Conservation (phyloP, 2,329 filamentous ascomycete genomes). For the Biscogniauxia marginata region DNA sequence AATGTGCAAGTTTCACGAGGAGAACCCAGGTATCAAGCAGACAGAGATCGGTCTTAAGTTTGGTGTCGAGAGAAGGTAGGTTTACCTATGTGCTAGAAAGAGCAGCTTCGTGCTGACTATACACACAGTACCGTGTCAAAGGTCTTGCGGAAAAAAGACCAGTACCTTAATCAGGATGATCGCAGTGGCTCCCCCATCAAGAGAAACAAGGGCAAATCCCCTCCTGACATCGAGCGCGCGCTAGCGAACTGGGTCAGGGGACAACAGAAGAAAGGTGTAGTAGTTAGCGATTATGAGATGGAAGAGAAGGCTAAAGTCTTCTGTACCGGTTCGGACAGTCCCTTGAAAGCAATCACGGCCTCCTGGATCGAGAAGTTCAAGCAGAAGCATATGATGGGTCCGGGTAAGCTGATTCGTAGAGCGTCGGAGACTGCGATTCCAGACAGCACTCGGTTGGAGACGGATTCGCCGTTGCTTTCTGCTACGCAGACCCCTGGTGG, state of each 20-base stretch:
- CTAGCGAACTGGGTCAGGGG: constrained; percentile 85
- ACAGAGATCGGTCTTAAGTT: constrained; percentile 95
- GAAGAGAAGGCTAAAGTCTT: constrained; percentile 83
- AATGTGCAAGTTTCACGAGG: constrained; percentile 93
- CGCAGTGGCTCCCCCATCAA: constrained; percentile 78
- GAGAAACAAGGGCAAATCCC: constrained; percentile 76
- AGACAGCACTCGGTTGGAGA: constrained; percentile 59
- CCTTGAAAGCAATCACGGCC: constrained; percentile 67
- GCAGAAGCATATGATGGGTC: constrained; percentile 68
- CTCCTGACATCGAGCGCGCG: constrained; percentile 86
- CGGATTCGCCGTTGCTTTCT: constrained; percentile 52
- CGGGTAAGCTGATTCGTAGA: constrained; percentile 50
- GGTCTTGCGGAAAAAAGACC: constrained; percentile 89
- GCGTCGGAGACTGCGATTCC: constrained; percentile 70
- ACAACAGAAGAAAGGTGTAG: constrained; percentile 70
- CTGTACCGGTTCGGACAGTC: constrained; percentile 68
- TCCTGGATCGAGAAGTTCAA: constrained; percentile 96
- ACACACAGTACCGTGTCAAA: constrained; percentile 89
- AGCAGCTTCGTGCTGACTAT: constrained; percentile 27
- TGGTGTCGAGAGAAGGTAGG: constrained; percentile 94
- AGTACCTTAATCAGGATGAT: constrained; percentile 82
- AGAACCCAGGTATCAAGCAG: constrained; percentile 88
- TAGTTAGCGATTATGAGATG: constrained; percentile 77
- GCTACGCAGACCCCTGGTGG: constrained; percentile 61
- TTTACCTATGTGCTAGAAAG: constrained; percentile 10